Evolutionary conservation across 257 asterid species (phyloP), one percentile per base, ranked within the genome.

Genomic region (Nicotiana benthamiana): DNA sequence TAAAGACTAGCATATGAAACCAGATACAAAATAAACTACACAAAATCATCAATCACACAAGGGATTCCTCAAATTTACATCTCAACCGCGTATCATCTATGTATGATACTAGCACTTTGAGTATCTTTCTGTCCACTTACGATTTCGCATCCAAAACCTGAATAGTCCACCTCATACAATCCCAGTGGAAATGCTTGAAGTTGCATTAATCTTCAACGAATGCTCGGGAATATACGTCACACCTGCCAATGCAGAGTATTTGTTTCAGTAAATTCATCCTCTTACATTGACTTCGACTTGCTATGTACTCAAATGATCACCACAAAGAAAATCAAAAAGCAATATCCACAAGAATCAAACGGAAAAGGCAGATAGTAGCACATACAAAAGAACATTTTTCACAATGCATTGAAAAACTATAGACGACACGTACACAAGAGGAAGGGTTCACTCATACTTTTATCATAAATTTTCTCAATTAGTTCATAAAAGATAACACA

Each of bases 191-290:
- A 94, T 93, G 90, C 99, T 94, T 18, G 99, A 89, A 40, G 97
- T 91, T 84, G 98, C 93, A 89, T 90, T 82, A 65, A 96, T 96
- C 93, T 94, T 93, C 85, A 96, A 90, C 16, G 98, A 90, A 79
- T 91, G 97, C 87, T 96, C 98, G 6, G 99, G 98, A 84, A 92
- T 83, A 80, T 89, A 96, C 10, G 97, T 86, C 72, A 88, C 81
- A 80, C 97, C 98, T 94, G 92, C 60, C 83, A 88, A 12, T n/a
- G 40, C 68, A 75, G 48, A 80, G 22, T 18, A 13, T 53, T n/a
- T 63, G 60, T 72, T 4, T 72, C 78, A 24, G 36, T 72, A 13
- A 12, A 46, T 72, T 43, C 60, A 46, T 70, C 9, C 13, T 68
- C 56, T 11, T 40, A 0, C 32, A 68, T 40, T 2, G 76, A 68